Conservation (phyloP, 2,329 filamentous ascomycete genomes). For the Talaromyces sp. region DNA sequence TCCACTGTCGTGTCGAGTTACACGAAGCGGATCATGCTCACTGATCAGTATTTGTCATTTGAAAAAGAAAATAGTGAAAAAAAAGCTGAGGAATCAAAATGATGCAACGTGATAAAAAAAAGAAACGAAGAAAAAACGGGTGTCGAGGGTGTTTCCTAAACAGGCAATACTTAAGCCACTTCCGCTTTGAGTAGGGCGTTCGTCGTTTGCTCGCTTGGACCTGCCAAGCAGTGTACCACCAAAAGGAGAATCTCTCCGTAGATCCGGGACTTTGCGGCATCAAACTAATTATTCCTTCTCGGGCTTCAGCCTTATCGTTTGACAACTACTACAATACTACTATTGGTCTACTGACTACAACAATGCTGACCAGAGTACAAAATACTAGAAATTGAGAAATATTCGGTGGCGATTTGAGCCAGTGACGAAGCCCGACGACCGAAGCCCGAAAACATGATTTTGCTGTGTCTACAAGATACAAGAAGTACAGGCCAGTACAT, state of each 20-base stretch:
- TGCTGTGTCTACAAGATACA: too few species aligned
- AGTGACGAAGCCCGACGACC: too few species aligned
- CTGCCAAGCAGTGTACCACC: not conserved
- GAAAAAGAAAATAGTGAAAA: not conserved
- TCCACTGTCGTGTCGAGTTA: not conserved
- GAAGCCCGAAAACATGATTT: too few species aligned
- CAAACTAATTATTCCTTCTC: not conserved
- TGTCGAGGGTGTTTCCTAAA: not conserved
- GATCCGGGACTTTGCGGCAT: too few species aligned
- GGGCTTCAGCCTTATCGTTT: not conserved
- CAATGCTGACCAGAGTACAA: too few species aligned
- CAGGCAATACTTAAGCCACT: not conserved
- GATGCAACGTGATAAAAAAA: not conserved
- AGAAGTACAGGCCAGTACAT: too few species aligned
- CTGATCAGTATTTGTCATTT: too few species aligned
- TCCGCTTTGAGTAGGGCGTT: not conserved
- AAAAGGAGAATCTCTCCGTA: not conserved
- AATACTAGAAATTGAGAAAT: too few species aligned
- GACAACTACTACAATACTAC: too few species aligned
- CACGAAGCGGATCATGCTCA: not conserved
- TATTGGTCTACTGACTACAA: too few species aligned
- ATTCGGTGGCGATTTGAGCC: too few species aligned
- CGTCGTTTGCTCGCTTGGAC: not conserved
- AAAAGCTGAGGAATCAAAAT: not conserved
- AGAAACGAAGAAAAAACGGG: not conserved